phyloP scores from a whole-genome alignment of 1,284 basidiomycete genomes.

The Apiotrichum gracile region DNA sequence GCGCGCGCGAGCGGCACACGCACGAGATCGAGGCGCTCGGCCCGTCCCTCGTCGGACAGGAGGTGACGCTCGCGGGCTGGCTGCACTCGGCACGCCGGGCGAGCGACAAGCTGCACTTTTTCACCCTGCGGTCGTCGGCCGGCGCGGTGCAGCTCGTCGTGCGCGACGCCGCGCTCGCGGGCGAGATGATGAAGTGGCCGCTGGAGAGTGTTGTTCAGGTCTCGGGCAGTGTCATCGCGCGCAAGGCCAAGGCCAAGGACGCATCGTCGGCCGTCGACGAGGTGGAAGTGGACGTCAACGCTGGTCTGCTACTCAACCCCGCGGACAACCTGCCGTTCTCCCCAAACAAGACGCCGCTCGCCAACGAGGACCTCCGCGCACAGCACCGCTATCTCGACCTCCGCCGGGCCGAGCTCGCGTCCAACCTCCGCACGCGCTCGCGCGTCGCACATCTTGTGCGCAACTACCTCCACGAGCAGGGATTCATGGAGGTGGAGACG shows the following conservation, averaged over 20 bases:
- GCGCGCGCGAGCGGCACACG: constrained; percentile 42
- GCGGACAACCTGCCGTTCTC: constrained; percentile 71
- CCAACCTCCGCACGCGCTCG: constrained; percentile 74
- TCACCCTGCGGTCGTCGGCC: constrained; percentile 66
- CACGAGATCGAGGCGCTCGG: constrained; percentile 61
- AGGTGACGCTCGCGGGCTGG: constrained; percentile 66
- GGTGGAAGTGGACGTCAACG: constrained; percentile 71
- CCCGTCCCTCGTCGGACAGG: constrained; percentile 53
- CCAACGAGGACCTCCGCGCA: constrained; percentile 77
- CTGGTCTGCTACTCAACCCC: constrained; percentile 69
- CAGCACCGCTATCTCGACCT: constrained; percentile 85
- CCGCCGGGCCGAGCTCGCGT: constrained; percentile 63
- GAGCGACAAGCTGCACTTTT: constrained; percentile 41
- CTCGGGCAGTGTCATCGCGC: constrained; percentile 60
- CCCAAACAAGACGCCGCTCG: constrained; percentile 67
- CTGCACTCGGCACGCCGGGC: constrained; percentile 61
- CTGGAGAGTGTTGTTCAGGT: constrained; percentile 70
- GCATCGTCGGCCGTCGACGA: constrained; percentile 53
- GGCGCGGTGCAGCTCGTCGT: constrained; percentile 68
- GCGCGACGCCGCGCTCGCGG: constrained; percentile 42
- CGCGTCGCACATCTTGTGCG: constrained; percentile 71
- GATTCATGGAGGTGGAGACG: constrained; percentile 87
- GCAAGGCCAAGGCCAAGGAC: constrained; percentile 54
- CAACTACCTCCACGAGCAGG: constrained; percentile 64
- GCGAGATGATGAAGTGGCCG: constrained; percentile 58